Percentiles rank a stretch among this genome's conserved stretches.
Conservation (phyloP, 140 eudicot genomes). For the Cichorium intybus region DNA sequence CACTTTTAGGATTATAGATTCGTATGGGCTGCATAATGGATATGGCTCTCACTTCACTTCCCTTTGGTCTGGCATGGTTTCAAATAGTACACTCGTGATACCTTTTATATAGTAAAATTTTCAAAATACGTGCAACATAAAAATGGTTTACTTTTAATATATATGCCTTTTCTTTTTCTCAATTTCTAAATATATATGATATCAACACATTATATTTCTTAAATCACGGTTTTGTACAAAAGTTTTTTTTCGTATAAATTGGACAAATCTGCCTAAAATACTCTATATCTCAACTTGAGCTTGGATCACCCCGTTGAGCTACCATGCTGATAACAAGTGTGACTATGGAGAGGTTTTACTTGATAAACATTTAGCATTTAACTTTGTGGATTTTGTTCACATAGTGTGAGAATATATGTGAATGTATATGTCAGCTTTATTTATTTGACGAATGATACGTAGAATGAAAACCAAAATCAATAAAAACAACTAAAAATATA, state of each 20-base stretch:
- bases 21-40: slow-evolving; percentile 7
- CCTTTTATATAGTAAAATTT: neutral
- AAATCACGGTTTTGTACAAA: no score
- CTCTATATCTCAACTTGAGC: no score
- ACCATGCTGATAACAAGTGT: no score
- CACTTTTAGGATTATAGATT: slow-evolving; percentile 15
- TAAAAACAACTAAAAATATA: neutral
- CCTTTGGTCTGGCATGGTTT: slow-evolving; percentile 23
- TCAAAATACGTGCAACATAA: neutral
- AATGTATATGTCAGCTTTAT: neutral
- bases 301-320: no score
- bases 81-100: slow-evolving; percentile 13
- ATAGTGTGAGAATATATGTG: no score
- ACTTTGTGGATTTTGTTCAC: no score
- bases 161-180: neutral
- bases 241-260: no score
- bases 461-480: neutral
- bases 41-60: slow-evolving; percentile 6
- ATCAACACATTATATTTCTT: neutral
- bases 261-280: no score
- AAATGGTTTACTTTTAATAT: neutral
- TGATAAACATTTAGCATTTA: no score
- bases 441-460: neutral
- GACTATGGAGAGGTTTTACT: no score
- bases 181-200: neutral